phyloP scores from a whole-genome alignment of 306 rosid genomes.

The Fragaria nilgerrensis region DNA sequence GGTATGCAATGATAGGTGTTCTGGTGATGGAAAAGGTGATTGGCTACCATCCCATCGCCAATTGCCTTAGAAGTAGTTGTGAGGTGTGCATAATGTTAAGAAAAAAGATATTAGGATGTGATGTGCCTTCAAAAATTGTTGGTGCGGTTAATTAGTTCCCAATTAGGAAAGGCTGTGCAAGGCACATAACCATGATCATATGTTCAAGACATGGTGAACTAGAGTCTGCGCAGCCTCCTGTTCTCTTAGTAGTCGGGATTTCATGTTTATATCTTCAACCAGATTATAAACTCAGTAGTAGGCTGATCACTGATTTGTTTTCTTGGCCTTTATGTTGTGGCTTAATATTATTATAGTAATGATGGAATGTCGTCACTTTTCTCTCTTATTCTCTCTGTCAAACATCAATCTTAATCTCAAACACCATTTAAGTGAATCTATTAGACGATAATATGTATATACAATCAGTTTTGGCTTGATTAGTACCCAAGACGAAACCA shows the following conservation, averaged over 20 bases:
- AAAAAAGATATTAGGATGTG: conserved; percentile 18
- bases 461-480: neutral
- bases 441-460: neutral
- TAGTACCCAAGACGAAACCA: neutral
- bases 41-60: neutral
- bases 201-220: conserved; percentile 15
- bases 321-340: conserved; percentile 15
- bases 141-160: conserved; percentile 15
- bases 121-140: conserved; percentile 10
- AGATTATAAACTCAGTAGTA: conserved; percentile 17
- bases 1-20: conserved; percentile 31
- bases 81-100: conserved; percentile 24
- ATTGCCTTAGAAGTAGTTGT: conserved; percentile 9
- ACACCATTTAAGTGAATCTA: neutral
- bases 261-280: conserved; percentile 17
- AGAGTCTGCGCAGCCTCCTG: neutral
- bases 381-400: neutral
- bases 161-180: conserved; percentile 5
- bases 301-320: conserved; percentile 27
- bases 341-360: neutral
- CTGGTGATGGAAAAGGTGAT: conserved; percentile 5
- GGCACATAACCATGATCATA: neutral
- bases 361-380: neutral
- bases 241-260: conserved; percentile 8
- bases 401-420: neutral